A percentile compares a stretch with the other conserved stretches of the same genome.
Conservation (phyloP, 2,329 filamentous ascomycete species). For the Trichoderma koningii region DNA sequence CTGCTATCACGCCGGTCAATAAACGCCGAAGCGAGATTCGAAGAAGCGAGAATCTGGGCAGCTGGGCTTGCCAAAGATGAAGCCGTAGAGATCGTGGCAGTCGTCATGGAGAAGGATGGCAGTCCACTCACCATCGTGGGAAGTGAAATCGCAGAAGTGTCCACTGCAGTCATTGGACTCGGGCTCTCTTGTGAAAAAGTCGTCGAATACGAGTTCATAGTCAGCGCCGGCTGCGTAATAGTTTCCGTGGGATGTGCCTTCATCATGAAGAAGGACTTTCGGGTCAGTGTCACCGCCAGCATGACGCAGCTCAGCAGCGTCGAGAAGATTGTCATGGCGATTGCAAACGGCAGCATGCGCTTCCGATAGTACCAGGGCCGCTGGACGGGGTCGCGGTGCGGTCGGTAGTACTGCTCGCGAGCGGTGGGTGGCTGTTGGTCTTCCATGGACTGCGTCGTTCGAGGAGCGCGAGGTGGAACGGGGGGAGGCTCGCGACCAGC, state of each 20-base stretch:
- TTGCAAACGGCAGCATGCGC: constrained; percentile 18
- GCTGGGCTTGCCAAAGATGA: not conserved
- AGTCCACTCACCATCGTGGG: not conserved
- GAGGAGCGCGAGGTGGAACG: not conserved
- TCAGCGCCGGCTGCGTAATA: constrained; percentile 1
- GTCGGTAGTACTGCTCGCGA: constrained; percentile 10
- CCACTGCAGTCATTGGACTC: not conserved
- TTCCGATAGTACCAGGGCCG: constrained; percentile 20
- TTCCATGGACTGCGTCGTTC: not conserved
- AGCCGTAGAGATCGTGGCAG: not conserved
- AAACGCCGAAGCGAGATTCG: constrained; percentile 29
- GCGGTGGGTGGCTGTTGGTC: not conserved
- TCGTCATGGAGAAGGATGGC: not conserved
- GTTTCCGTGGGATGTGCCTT: constrained; percentile 6
- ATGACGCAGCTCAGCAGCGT: constrained; percentile 6
- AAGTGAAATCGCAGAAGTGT: not conserved
- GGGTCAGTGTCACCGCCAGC: constrained; percentile 9
- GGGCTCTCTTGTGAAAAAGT: not conserved
- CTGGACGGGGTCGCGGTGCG: not conserved
- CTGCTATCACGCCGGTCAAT: constrained; percentile 4
- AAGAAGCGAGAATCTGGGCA: not conserved
- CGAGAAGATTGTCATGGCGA: not conserved
- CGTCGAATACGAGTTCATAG: not conserved
- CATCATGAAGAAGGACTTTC: constrained; percentile 12
- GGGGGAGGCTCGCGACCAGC: constrained; percentile 3